Evolutionary conservation across 202 grass and related monocot species (phyloP), one percentile per base, ranked within the genome.

Genomic region (Dendrocalamus latiflorus): DNA sequence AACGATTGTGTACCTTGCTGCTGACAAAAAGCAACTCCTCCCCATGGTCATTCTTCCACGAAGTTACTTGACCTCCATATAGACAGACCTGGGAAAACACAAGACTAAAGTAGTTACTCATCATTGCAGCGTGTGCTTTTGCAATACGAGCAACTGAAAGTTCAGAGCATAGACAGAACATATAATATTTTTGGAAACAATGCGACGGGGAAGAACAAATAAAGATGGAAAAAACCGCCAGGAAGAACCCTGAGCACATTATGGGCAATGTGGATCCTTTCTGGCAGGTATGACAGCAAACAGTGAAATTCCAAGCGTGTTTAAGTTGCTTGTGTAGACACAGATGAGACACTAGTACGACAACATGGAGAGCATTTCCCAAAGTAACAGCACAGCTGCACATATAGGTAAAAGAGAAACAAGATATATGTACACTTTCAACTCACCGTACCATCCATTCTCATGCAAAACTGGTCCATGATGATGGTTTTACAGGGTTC

Each of bases 21-120:
- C 91, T 97, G 56, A 97, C 76, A 67, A 97, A 97, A 85, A 97
- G 91, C 79, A 97, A 76, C 64, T 97, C 94, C 87, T 97, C 94
- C 26, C 86, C 89, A 76, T 89, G 54, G 63, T 91, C 86, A 88
- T 94, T 97, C 88, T 97, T 97, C 94, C 94, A 97, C 18, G 94
- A 97, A 41, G 84, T 90, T 82, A 97, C 94, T 88, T 97, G 94
- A 65, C 89, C 94, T 79, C 94, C 94, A 87, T 91, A 94, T 67
- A 94, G 87, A 77, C 59, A 82, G 33, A 97, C 54, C 94, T 97
- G 70, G 39, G 8, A 86, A 55, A 83, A 68, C 5, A 74, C 0
- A 56, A 55, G 8, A 64, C 30, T 64, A 15, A 12, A 71, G 39
- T 72, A 30, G 48, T 74, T 73, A 51, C 56, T 63, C n/a, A 51